Evolutionary conservation across 768 basidiomycete genomes (phyloP).

Genomic region (Symmetrospora coprosmae): DNA sequence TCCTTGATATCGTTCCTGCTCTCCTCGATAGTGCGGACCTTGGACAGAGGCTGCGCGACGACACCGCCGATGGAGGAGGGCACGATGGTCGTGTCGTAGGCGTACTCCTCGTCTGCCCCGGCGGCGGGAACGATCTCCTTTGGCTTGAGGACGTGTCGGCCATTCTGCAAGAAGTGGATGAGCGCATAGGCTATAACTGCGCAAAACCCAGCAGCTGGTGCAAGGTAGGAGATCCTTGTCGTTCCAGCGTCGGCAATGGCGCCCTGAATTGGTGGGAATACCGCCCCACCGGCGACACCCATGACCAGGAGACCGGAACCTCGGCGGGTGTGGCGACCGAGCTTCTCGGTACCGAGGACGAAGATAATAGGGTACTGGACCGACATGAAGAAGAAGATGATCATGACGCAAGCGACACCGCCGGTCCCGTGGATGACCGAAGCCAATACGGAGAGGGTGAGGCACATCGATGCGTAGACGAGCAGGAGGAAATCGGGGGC

Average conservation of each 20-base stretch:
- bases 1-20: no score
- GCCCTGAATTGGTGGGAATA: conserved; percentile 37
- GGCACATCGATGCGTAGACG: conserved; percentile 28
- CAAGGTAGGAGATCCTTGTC: conserved; percentile 22
- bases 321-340: conserved; percentile 27
- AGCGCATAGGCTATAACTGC: no score
- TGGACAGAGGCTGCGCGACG: no score
- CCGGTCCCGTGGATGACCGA: conserved; percentile 25
- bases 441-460: conserved; percentile 32
- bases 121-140: no score
- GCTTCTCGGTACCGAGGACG: conserved; percentile 22
- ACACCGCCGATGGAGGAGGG: no score
- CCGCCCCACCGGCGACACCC: conserved; percentile 35
- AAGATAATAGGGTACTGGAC: conserved; percentile 26
- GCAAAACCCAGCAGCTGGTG: no score
- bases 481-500: conserved; percentile 28
- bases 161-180: no score
- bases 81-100: no score
- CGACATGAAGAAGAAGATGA: conserved; percentile 34
- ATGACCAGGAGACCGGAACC: conserved; percentile 36
- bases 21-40: no score
- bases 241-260: conserved; percentile 34
- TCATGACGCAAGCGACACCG: conserved; percentile 31
- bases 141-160: no score
- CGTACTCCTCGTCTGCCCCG: no score